Percentiles rank a stretch among this genome's conserved stretches.
These are phyloP conservation scores for Xenoacremonium recifei DNA, from an alignment of 2,329 filamentous ascomycete species.

Conservation along the genomic window DNA sequence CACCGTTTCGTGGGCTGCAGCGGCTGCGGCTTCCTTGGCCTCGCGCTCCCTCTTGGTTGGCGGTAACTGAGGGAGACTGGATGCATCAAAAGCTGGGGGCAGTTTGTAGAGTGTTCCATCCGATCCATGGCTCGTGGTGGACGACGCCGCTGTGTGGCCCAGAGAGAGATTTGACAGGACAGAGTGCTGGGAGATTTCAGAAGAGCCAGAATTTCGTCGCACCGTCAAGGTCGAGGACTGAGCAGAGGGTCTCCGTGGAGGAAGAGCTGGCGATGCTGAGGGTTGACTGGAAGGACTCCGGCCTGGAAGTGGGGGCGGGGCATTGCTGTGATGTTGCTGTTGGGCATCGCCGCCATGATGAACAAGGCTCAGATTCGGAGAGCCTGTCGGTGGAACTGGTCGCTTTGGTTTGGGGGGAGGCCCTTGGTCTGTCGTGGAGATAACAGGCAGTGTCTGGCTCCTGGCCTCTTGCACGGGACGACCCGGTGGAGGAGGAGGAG, in stretches of 20 bases:
- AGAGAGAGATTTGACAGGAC: constrained; percentile 52
- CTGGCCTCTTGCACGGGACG: constrained; percentile 37
- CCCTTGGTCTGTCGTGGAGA: constrained; percentile 26
- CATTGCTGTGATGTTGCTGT: constrained; percentile 8
- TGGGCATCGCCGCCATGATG: not conserved
- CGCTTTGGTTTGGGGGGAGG: constrained; percentile 19
- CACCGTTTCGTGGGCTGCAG: constrained; percentile 17
- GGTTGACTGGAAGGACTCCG: constrained; percentile 28
- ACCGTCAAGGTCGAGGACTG: constrained; percentile 38
- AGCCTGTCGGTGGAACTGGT: constrained; percentile 11
- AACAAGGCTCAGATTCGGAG: constrained; percentile 1
- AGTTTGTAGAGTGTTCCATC: constrained; percentile 46
- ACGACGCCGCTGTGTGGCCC: constrained; percentile 39
- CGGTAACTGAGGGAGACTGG: constrained; percentile 57
- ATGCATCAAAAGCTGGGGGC: constrained; percentile 54
- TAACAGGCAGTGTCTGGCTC: constrained; percentile 35
- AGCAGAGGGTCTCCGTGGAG: constrained; percentile 47
- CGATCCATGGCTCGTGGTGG: constrained; percentile 48
- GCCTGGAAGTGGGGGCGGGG: constrained; percentile 36
- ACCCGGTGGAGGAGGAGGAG: constrained; percentile 37
- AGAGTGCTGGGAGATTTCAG: constrained; percentile 55
- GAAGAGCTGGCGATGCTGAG: constrained; percentile 45
- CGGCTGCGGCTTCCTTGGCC: constrained; percentile 29
- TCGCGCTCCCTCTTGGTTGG: constrained; percentile 55
- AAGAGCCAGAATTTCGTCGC: constrained; percentile 57